Conservation (phyloP, 768 basidiomycete genomes). For the Tubosaeta sp. region DNA sequence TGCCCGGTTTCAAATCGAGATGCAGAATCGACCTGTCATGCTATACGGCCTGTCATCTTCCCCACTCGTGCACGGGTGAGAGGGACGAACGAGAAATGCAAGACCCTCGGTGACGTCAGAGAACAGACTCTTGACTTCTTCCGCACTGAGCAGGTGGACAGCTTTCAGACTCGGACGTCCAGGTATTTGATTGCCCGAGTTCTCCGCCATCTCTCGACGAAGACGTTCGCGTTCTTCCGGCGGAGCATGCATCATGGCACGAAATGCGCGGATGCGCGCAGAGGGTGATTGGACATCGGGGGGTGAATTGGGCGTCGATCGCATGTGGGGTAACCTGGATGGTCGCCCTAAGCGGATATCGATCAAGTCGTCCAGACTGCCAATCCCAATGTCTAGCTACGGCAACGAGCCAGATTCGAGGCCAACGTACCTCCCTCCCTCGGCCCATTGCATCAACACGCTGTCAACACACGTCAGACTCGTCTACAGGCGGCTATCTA, state of each 20-base stretch:
- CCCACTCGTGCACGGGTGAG: background rate
- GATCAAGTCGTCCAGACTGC: slow-evolving; percentile 79
- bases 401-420: background rate
- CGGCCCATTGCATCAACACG: slow-evolving; percentile 91
- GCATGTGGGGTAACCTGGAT: slow-evolving; percentile 40
- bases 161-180: slow-evolving; percentile 52
- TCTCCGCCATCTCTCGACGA: slow-evolving; percentile 46
- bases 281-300: slow-evolving; percentile 51
- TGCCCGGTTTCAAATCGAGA: slow-evolving; percentile 91
- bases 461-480: slow-evolving; percentile 34
- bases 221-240: slow-evolving; percentile 62
- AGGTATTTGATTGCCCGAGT: slow-evolving; percentile 18
- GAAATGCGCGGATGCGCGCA: slow-evolving; percentile 73
- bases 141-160: slow-evolving; percentile 79
- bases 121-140: slow-evolving; percentile 80
- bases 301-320: slow-evolving; percentile 29
- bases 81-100: slow-evolving; percentile 66
- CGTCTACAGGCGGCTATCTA: background rate
- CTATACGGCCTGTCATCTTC: slow-evolving; percentile 34
- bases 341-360: slow-evolving; percentile 69
- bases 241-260: slow-evolving; percentile 60
- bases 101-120: slow-evolving; percentile 84
- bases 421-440: slow-evolving; percentile 61
- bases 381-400: background rate
- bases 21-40: slow-evolving; percentile 85